A percentile compares a stretch with the other conserved stretches of the same genome.
These are phyloP conservation scores for Metschnikowia borealis DNA, from an alignment of 805 yeast species.

Conservation along the genomic window DNA sequence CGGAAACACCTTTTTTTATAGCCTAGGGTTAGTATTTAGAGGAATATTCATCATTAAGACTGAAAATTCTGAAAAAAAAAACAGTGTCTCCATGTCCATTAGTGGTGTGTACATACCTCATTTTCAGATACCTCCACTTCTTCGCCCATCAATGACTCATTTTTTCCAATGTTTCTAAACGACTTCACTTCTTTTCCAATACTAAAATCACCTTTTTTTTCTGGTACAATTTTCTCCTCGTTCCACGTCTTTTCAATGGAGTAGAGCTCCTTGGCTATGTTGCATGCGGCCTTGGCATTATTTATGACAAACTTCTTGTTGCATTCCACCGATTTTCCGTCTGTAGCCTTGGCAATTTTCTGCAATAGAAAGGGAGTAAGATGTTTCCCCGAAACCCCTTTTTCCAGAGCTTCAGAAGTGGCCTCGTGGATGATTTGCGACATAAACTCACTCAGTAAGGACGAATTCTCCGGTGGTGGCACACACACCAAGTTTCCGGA, in stretches of 20 bases:
- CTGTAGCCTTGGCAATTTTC: conserved; percentile 61
- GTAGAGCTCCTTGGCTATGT: conserved; percentile 56
- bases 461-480: conserved; percentile 69
- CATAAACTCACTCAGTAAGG: conserved; percentile 53
- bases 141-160: no score
- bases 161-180: no score
- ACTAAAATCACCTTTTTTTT: no score
- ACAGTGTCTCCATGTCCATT: no score
- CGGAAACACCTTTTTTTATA: no score
- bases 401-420: conserved; percentile 46
- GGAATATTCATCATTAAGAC: no score
- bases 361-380: conserved; percentile 74
- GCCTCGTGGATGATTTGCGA: conserved; percentile 56
- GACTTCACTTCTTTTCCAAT: no score
- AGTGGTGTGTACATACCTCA: neutral
- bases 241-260: no score
- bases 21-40: conserved; percentile 1
- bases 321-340: conserved; percentile 65
- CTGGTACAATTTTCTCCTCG: no score
- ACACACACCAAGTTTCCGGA: conserved; percentile 78
- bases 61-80: no score
- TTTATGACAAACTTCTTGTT: conserved; percentile 74
- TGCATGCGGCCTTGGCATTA: conserved; percentile 66
- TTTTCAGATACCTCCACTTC: neutral
- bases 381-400: conserved; percentile 63